These are phyloP conservation scores for Dendrostoma leiphaemia DNA, from an alignment of 2,329 filamentous ascomycete species.

Conservation along the genomic window DNA sequence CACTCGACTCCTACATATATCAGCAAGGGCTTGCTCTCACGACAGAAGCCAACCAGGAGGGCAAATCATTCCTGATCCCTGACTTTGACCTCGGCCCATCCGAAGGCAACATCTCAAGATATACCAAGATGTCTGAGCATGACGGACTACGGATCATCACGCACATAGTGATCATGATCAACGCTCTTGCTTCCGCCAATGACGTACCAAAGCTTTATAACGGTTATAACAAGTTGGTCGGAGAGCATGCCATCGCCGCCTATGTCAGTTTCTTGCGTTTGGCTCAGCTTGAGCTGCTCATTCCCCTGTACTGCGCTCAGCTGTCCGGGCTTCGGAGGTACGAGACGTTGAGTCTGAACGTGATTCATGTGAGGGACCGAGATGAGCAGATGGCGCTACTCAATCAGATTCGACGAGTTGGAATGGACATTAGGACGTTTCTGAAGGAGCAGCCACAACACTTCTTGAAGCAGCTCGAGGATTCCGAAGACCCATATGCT, in stretches of 20 bases:
- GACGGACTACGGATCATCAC: slow-evolving; percentile 67
- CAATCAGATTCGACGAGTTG: slow-evolving; percentile 70
- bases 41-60: slow-evolving; percentile 41
- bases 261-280: slow-evolving; percentile 80
- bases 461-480: slow-evolving; percentile 47
- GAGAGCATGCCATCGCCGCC: slow-evolving; percentile 72
- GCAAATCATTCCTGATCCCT: slow-evolving; percentile 41
- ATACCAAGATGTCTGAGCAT: slow-evolving; percentile 55
- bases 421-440: slow-evolving; percentile 70
- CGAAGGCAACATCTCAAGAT: slow-evolving; percentile 41
- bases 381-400: slow-evolving; percentile 67
- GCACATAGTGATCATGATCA: slow-evolving; percentile 63
- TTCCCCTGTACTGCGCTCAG: slow-evolving; percentile 85
- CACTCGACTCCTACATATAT: slow-evolving; percentile 55
- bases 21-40: slow-evolving; percentile 56
- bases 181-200: slow-evolving; percentile 58
- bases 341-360: slow-evolving; percentile 70
- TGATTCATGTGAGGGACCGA: slow-evolving; percentile 69
- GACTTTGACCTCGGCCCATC: slow-evolving; percentile 34
- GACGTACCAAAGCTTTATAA: slow-evolving; percentile 35
- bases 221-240: slow-evolving; percentile 24
- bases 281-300: slow-evolving; percentile 70
- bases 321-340: slow-evolving; percentile 64
- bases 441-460: slow-evolving; percentile 65
- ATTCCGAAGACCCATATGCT: slow-evolving; percentile 33